Base-by-base conservation (phyloP, 441 rosid genomes). In the Populus hybrid region DNA sequence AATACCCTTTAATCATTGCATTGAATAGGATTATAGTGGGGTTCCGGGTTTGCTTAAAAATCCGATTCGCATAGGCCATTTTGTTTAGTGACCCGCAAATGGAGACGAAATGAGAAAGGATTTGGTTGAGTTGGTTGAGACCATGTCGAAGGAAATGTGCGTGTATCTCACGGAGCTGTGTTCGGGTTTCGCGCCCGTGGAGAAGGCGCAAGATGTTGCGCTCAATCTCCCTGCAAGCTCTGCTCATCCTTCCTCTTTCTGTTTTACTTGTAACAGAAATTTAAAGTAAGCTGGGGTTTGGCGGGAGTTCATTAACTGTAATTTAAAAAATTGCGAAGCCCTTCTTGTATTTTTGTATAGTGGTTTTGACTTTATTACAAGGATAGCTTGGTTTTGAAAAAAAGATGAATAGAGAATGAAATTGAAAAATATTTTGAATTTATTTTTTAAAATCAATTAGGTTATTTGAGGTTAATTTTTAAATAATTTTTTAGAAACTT, bases 71-170 rank as follows among this genome's bases (percentile, higher is more conserved):
- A 76, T 89, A 90, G 35, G 82, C 79, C 81, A 88, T 86, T 77
- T 84, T 78, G 78, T 82, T 76, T 18, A 88, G 85, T 33, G 93
- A 79, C 4, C 91, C 92, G 63, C 95, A 90, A 70, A 94, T 86
- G 71, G 94, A 88, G 82, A 90, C 89, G 79, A 93, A 94, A 77
- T 90, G 98, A n/a, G 94, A 76, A 24, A 78, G 74, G 89, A 82
- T 80, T 87, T 74, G 94, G 81, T 91, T 94, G 84, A 88, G 83
- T 26, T 83, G 89, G 79, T 90, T 82, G 33, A 92, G 88, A 66
- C 83, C 84, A 56, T 90, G 94, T 72, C 94, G 97, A 83, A 91
- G 88, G 77, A 92, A 86, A n/a, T n/a, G n/a, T n/a, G n/a, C n/a
- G n/a, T n/a, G n/a, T n/a, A n/a, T n/a, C n/a, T n/a, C n/a, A n/a